Percentiles rank a stretch among this genome's conserved stretches.
Evolutionary conservation across 768 basidiomycete species (phyloP).

Genomic region (Rubroboletus pulcherrimus): DNA sequence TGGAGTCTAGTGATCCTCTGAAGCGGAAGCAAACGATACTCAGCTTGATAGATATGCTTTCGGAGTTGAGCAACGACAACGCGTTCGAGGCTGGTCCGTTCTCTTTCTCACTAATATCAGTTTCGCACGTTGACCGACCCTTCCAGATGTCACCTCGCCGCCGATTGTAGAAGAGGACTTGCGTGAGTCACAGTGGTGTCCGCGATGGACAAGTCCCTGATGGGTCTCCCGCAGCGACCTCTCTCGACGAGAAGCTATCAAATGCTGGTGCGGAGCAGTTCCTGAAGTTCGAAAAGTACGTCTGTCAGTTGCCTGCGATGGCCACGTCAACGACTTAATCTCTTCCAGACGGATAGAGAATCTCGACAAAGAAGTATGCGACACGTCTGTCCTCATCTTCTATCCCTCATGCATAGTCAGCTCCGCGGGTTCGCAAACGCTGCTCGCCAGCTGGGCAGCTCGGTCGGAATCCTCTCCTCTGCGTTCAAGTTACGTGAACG

Average conservation of each 20-base stretch:
- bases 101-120: background rate
- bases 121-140: conserved; percentile 5
- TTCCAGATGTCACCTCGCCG: conserved; percentile 28
- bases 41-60: conserved; percentile 44
- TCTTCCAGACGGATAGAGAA: conserved; percentile 41
- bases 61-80: conserved; percentile 41
- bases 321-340: conserved; percentile 3
- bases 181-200: conserved; percentile 23
- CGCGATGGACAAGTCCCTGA: conserved; percentile 5
- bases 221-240: conserved; percentile 31
- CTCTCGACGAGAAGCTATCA: conserved; percentile 48
- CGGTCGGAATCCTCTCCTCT: conserved; percentile 54
- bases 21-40: conserved; percentile 45
- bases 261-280: conserved; percentile 49
- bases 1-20: conserved; percentile 27
- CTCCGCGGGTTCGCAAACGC: conserved; percentile 54
- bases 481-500: conserved; percentile 50
- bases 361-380: conserved; percentile 45
- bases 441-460: conserved; percentile 52
- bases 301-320: background rate
- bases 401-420: conserved; percentile 24
- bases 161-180: conserved; percentile 43
- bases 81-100: conserved; percentile 33
- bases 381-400: background rate
- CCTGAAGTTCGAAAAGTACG: conserved; percentile 45